Conservation (phyloP, 2,329 filamentous ascomycete species). For the Trichoderma breve region DNA sequence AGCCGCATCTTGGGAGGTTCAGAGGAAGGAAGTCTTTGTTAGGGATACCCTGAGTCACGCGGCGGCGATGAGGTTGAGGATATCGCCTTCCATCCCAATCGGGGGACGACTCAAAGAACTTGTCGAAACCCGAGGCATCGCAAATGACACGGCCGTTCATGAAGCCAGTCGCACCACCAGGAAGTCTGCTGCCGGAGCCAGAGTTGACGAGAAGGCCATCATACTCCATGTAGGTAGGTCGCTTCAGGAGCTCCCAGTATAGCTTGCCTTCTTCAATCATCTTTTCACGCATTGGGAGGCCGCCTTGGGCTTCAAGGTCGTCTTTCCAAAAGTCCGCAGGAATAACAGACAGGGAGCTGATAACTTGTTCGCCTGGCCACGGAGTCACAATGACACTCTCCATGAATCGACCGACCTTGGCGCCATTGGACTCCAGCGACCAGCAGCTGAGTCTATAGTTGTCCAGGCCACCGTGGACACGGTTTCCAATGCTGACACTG, state of each 20-base stretch:
- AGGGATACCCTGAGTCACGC: background rate
- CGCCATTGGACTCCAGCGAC: constrained; percentile 39
- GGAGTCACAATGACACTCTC: constrained; percentile 35
- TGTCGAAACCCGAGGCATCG: constrained; percentile 42
- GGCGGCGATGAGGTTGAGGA: constrained; percentile 10
- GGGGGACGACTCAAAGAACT: constrained; percentile 32
- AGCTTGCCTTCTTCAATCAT: constrained; percentile 42
- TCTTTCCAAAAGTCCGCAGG: constrained; percentile 45
- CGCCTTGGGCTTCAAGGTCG: constrained; percentile 32
- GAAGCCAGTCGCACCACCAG: constrained; percentile 35
- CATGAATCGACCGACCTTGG: constrained; percentile 39
- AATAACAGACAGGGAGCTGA: constrained; percentile 41
- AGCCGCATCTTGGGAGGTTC: constrained; percentile 43
- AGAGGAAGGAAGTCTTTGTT: constrained; percentile 41
- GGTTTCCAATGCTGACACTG: constrained; percentile 27
- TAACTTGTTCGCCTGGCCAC: constrained; percentile 46
- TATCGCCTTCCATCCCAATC: constrained; percentile 23
- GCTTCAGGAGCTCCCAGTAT: constrained; percentile 49
- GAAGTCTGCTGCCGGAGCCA: constrained; percentile 26
- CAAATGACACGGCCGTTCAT: constrained; percentile 44
- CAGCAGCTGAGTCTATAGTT: constrained; percentile 39
- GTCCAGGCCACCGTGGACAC: constrained; percentile 18
- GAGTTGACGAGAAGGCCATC: constrained; percentile 41
- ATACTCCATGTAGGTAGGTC: constrained; percentile 47
- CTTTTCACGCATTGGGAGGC: constrained; percentile 36